Percentiles rank a stretch among this genome's conserved stretches.
These are phyloP conservation scores for Neltuma alba DNA, from an alignment of 306 rosid genomes.

Conservation along the genomic window DNA sequence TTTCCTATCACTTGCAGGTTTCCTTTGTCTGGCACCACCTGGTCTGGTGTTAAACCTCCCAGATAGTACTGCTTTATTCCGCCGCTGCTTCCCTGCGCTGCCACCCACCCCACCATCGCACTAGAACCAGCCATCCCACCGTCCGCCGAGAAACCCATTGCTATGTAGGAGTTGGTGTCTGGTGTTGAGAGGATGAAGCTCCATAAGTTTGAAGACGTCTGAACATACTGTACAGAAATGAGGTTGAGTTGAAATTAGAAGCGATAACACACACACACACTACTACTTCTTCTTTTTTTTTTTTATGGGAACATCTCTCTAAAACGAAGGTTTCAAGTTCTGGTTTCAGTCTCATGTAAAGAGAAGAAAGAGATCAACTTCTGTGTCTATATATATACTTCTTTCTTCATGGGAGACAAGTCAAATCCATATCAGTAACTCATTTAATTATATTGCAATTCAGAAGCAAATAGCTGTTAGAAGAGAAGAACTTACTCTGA, in stretches of 20 bases:
- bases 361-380: background rate
- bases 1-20: slow-evolving; percentile 46
- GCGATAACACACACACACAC: too few species aligned
- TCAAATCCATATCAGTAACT: background rate
- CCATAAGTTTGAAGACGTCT: slow-evolving; percentile 55
- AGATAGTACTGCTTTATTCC: slow-evolving; percentile 58
- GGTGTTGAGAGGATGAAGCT: slow-evolving; percentile 79
- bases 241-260: too few species aligned
- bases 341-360: background rate
- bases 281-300: too few species aligned
- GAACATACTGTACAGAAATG: slow-evolving; percentile 66
- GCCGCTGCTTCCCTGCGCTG: slow-evolving; percentile 43
- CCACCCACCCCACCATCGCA: slow-evolving; percentile 83
- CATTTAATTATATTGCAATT: background rate
- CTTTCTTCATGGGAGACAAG: background rate
- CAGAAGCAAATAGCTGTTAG: background rate
- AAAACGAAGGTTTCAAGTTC: background rate
- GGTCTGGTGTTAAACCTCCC: slow-evolving; percentile 57
- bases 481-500: slow-evolving; percentile 57
- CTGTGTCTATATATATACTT: background rate
- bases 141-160: slow-evolving; percentile 67
- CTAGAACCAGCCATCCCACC: slow-evolving; percentile 78
- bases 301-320: background rate
- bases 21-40: slow-evolving; percentile 62
- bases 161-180: slow-evolving; percentile 58